Conservation (phyloP, 306 rosid species). For the Cyclanthera cordifolia region DNA sequence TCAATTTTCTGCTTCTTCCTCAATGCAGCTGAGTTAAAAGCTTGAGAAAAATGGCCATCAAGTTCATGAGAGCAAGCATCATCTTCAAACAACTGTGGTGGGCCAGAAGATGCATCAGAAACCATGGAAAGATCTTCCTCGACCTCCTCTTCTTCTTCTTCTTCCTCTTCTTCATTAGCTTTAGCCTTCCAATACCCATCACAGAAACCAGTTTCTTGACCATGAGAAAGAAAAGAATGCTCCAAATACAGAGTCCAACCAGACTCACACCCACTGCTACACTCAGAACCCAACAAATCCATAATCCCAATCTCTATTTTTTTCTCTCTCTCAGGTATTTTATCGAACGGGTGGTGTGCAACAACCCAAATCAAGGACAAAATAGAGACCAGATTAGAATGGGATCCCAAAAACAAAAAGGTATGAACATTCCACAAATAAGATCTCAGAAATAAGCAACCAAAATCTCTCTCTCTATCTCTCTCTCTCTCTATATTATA, state of each 20-base stretch:
- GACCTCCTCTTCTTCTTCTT: slow-evolving; percentile 16
- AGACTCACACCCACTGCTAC: slow-evolving; percentile 80
- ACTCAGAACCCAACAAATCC: slow-evolving; percentile 62
- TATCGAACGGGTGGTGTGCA: slow-evolving; percentile 10
- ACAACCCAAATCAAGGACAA: slow-evolving; percentile 24
- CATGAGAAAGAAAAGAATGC: slow-evolving; percentile 39
- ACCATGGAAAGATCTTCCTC: slow-evolving; percentile 91
- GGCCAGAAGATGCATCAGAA: slow-evolving; percentile 99
- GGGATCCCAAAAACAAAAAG: background rate
- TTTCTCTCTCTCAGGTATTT: background rate
- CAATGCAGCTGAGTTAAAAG: slow-evolving; percentile 25
- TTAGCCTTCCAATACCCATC: slow-evolving; percentile 17
- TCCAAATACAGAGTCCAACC: slow-evolving; percentile 94
- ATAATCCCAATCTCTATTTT: slow-evolving; percentile 23
- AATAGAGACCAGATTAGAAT: slow-evolving; percentile 11
- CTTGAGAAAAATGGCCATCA: slow-evolving; percentile 26
- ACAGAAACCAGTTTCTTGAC: slow-evolving; percentile 11
- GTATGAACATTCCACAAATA: background rate
- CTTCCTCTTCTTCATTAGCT: background rate
- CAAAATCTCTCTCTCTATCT: no score
- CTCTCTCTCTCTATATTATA: no score
- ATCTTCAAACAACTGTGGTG: slow-evolving; percentile 64
- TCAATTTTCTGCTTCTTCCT: slow-evolving; percentile 28
- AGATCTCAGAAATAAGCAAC: background rate
- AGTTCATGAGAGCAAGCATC: slow-evolving; percentile 29